Evolutionary conservation across 1,284 basidiomycete genomes (phyloP).

Genomic region (Leccinum solheimii): DNA sequence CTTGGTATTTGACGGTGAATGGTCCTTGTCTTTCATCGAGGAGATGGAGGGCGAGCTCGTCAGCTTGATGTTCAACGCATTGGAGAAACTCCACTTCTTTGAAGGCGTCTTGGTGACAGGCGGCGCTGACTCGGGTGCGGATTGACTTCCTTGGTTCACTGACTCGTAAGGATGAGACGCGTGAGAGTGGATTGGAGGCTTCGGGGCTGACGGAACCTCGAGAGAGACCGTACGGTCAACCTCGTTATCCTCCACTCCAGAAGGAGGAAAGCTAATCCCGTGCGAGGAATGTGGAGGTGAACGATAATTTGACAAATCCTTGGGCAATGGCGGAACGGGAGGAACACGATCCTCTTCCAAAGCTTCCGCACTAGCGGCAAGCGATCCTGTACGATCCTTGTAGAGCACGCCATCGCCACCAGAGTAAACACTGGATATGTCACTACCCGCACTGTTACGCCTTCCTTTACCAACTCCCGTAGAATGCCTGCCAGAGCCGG

Average conservation of each 20-base stretch:
- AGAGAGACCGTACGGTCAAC: slow-evolving; percentile 49
- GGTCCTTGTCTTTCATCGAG: slow-evolving; percentile 45
- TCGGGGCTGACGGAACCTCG: slow-evolving; percentile 50
- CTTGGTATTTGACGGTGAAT: slow-evolving; percentile 37
- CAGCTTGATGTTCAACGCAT: slow-evolving; percentile 81
- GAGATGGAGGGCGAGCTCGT: slow-evolving; percentile 66
- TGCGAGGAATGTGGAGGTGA: slow-evolving; percentile 62
- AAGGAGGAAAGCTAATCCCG: slow-evolving; percentile 49
- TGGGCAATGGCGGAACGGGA: slow-evolving; percentile 95
- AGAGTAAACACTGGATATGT: slow-evolving; percentile 74
- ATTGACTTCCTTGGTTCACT: slow-evolving; percentile 35
- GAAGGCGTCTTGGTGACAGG: slow-evolving; percentile 67
- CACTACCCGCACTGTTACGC: slow-evolving; percentile 84
- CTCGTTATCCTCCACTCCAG: slow-evolving; percentile 37
- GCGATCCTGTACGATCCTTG: slow-evolving; percentile 65
- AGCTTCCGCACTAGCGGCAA: slow-evolving; percentile 54
- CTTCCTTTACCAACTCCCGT: slow-evolving; percentile 51
- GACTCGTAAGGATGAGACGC: slow-evolving; percentile 18
- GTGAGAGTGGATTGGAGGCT: slow-evolving; percentile 33
- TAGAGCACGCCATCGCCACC: slow-evolving; percentile 54
- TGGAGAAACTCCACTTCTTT: slow-evolving; percentile 97
- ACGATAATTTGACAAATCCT: slow-evolving; percentile 80
- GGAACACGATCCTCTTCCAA: slow-evolving; percentile 73
- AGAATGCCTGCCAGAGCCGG: slow-evolving; percentile 68
- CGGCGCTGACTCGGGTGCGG: slow-evolving; percentile 43